These are phyloP conservation scores for Hyphodiscus hymeniophilus DNA, from an alignment of 495 filamentous ascomycete species.

Conservation along the genomic window DNA sequence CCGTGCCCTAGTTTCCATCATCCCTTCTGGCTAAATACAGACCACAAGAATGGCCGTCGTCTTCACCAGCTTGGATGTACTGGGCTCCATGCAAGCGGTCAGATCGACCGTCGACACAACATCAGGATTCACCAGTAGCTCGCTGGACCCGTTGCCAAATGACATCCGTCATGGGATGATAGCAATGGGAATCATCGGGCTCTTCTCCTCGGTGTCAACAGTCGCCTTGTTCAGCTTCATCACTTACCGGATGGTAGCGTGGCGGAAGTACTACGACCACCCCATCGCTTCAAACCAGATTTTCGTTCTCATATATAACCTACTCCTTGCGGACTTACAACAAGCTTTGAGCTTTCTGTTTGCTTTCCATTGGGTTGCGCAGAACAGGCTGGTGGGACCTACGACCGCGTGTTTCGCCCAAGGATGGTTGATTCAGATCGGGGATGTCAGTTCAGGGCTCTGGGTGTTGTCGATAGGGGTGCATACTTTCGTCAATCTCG, in stretches of 20 bases:
- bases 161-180: slow-evolving; percentile 25
- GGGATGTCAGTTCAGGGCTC: slow-evolving; percentile 51
- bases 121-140: neutral
- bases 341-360: slow-evolving; percentile 53
- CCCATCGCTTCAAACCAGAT: slow-evolving; percentile 50
- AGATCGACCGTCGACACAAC: no score
- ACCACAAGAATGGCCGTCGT: no score
- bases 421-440: slow-evolving; percentile 54
- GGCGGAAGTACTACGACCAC: slow-evolving; percentile 35
- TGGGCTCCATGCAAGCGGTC: no score
- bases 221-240: slow-evolving; percentile 36
- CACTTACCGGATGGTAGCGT: slow-evolving; percentile 44
- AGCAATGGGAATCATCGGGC: slow-evolving; percentile 37
- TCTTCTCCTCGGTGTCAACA: slow-evolving; percentile 39
- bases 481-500: slow-evolving; percentile 50
- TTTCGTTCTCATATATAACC: slow-evolving; percentile 56
- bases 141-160: slow-evolving; percentile 9
- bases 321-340: slow-evolving; percentile 54
- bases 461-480: slow-evolving; percentile 53
- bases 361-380: slow-evolving; percentile 45
- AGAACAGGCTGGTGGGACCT: slow-evolving; percentile 40
- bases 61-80: no score
- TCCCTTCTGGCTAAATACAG: no score
- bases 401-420: slow-evolving; percentile 49
- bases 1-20: no score